These are phyloP conservation scores for Sonneratia caseolaris DNA, from an alignment of 345 rosid species.

Conservation along the genomic window DNA sequence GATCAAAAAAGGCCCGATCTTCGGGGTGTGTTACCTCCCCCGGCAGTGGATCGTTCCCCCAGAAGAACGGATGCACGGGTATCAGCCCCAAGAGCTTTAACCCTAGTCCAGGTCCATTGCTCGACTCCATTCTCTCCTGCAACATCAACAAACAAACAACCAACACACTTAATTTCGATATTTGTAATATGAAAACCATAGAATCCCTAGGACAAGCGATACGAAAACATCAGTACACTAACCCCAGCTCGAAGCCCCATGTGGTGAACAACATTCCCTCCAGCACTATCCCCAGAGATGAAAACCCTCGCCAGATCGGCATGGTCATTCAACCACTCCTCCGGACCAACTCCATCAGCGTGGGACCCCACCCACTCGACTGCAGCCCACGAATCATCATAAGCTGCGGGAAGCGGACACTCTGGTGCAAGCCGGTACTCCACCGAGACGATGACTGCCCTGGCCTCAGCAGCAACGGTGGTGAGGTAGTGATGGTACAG, in stretches of 20 bases:
- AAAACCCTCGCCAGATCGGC: too few relatives aligned
- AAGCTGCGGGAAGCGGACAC: slow-evolving; percentile 55
- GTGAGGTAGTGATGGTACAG: slow-evolving; percentile 1
- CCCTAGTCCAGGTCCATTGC: slow-evolving; percentile 1
- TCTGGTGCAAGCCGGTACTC: slow-evolving; percentile 68
- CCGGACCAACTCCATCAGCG: not conserved
- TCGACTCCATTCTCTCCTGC: slow-evolving; percentile 10
- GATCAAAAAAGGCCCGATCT: not conserved
- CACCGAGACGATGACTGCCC: slow-evolving; percentile 46
- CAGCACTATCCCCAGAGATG: too few relatives aligned
- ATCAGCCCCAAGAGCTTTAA: slow-evolving; percentile 14
- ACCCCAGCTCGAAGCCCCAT: too few relatives aligned
- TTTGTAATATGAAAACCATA: too few relatives aligned
- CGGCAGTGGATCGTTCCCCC: slow-evolving; percentile 15
- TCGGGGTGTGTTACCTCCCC: slow-evolving; percentile 6
- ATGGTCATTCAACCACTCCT: not conserved
- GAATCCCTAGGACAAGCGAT: too few relatives aligned
- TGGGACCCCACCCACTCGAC: slow-evolving; percentile 40
- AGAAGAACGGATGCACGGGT: slow-evolving; percentile 25
- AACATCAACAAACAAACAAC: slow-evolving; percentile 7
- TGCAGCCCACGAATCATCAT: slow-evolving; percentile 66
- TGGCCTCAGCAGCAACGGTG: slow-evolving; percentile 25
- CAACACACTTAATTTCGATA: too few relatives aligned
- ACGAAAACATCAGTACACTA: too few relatives aligned
- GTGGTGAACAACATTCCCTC: too few relatives aligned